These are phyloP conservation scores for Anthracocystis setariae DNA, from an alignment of 1,284 basidiomycete species.

Conservation along the genomic window DNA sequence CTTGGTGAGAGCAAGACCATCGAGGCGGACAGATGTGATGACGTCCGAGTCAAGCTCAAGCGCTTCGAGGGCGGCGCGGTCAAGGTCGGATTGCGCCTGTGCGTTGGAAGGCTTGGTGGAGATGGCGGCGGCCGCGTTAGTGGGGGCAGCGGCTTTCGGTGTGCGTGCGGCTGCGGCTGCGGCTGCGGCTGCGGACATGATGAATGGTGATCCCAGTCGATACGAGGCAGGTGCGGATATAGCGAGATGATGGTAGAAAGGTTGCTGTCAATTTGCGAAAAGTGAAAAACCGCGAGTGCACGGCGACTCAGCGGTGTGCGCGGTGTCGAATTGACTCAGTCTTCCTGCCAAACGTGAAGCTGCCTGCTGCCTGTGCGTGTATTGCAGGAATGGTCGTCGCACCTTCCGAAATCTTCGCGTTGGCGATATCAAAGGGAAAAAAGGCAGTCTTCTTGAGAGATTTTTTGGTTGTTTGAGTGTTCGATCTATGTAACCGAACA, in stretches of 20 bases:
- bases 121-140: constrained; percentile 16
- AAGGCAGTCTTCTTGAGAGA: too few species aligned
- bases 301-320: neutral
- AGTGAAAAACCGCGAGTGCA: neutral
- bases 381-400: neutral
- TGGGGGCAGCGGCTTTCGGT: constrained; percentile 16
- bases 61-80: constrained; percentile 52
- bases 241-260: constrained; percentile 13
- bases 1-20: constrained; percentile 66
- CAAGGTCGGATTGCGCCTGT: constrained; percentile 42
- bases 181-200: constrained; percentile 33
- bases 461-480: too few species aligned
- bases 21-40: constrained; percentile 63
- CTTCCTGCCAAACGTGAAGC: neutral
- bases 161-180: constrained; percentile 26
- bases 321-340: neutral
- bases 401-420: neutral
- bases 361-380: neutral
- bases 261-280: constrained; percentile 4
- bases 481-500: too few species aligned
- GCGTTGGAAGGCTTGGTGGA: constrained; percentile 18
- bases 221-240: constrained; percentile 4
- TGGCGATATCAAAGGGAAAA: too few species aligned
- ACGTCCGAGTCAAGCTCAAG: constrained; percentile 61
- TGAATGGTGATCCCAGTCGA: constrained; percentile 13